Evolutionary conservation across 495 filamentous ascomycete genomes (phyloP).

Genomic region (Friedmanniomyces simplex): DNA sequence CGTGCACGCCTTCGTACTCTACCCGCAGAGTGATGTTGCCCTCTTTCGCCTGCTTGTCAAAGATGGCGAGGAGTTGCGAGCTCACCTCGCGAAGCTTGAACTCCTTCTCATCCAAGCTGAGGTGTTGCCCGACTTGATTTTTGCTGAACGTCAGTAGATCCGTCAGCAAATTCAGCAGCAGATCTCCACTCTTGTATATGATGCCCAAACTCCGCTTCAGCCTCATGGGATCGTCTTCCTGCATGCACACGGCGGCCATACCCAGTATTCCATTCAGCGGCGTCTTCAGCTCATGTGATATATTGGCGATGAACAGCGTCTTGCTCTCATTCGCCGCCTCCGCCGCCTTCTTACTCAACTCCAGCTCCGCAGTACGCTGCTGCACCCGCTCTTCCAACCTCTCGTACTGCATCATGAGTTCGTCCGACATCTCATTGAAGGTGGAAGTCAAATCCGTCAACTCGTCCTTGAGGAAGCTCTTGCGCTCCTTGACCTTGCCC

Average conservation of each 20-base stretch:
- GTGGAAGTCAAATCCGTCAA: slow-evolving; percentile 75
- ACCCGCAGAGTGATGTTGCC: slow-evolving; percentile 61
- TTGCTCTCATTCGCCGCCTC: slow-evolving; percentile 92
- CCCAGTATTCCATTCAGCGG: slow-evolving; percentile 88
- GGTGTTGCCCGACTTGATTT: slow-evolving; percentile 76
- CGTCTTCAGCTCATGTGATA: slow-evolving; percentile 88
- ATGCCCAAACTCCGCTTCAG: slow-evolving; percentile 74
- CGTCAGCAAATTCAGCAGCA: slow-evolving; percentile 77
- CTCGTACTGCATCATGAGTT: slow-evolving; percentile 74
- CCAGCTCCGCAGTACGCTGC: slow-evolving; percentile 71
- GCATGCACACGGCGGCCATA: slow-evolving; percentile 87
- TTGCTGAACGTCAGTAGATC: slow-evolving; percentile 87
- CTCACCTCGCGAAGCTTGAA: slow-evolving; percentile 71
- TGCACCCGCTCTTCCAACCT: slow-evolving; percentile 73
- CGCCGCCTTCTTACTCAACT: slow-evolving; percentile 80
- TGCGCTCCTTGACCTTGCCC: slow-evolving; percentile 62
- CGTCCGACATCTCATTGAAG: slow-evolving; percentile 91
- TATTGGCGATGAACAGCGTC: slow-evolving; percentile 90
- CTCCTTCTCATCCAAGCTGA: slow-evolving; percentile 72
- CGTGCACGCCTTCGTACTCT: slow-evolving; percentile 49
- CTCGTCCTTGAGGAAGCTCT: slow-evolving; percentile 71
- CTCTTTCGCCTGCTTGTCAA: slow-evolving; percentile 78
- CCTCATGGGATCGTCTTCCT: slow-evolving; percentile 64
- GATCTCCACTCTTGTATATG: slow-evolving; percentile 82
- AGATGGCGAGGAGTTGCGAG: slow-evolving; percentile 71